These are phyloP conservation scores for Podospora pseudoanserina DNA, from an alignment of 495 filamentous ascomycete genomes.

Conservation along the genomic window DNA sequence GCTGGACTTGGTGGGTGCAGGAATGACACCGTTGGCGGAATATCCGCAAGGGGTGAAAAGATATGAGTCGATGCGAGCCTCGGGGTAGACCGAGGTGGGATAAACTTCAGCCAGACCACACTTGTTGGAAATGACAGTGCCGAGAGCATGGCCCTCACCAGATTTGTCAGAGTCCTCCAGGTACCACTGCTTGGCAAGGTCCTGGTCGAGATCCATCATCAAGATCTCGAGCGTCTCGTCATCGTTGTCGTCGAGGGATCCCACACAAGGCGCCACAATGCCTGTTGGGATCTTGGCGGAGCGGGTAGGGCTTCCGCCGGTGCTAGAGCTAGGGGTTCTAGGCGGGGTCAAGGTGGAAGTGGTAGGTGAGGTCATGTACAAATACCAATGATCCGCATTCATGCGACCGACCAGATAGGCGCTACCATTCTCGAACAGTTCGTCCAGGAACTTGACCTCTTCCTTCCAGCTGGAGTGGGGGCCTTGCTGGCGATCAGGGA, in stretches of 20 bases:
- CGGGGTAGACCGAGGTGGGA: conserved; percentile 78
- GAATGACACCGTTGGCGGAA: conserved; percentile 95
- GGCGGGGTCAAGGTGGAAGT: conserved; percentile 76
- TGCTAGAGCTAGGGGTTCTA: conserved; percentile 55
- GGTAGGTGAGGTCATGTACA: conserved; percentile 89
- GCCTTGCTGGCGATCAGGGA: conserved; percentile 88
- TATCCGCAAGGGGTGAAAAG: conserved; percentile 97
- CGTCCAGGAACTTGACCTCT: conserved; percentile 87
- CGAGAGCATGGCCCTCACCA: conserved; percentile 91
- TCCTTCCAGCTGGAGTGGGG: conserved; percentile 97
- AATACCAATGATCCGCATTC: conserved; percentile 99
- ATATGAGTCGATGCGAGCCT: conserved; percentile 93
- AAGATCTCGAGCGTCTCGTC: conserved; percentile 97
- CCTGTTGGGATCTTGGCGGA: conserved; percentile 58
- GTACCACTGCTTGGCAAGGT: conserved; percentile 95
- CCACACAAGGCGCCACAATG: conserved; percentile 56
- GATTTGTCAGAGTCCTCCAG: conserved; percentile 86
- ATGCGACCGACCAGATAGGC: conserved; percentile 99
- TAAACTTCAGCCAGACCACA: conserved; percentile 92
- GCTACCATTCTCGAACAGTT: conserved; percentile 84
- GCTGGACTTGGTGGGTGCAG: conserved; percentile 54
- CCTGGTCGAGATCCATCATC: conserved; percentile 94
- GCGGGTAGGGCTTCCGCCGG: conserved; percentile 28
- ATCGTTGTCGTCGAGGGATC: conserved; percentile 38
- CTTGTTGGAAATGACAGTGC: conserved; percentile 84